Base-by-base conservation (phyloP, 1,139 yeast genomes). In the Candida freyschussii region DNA sequence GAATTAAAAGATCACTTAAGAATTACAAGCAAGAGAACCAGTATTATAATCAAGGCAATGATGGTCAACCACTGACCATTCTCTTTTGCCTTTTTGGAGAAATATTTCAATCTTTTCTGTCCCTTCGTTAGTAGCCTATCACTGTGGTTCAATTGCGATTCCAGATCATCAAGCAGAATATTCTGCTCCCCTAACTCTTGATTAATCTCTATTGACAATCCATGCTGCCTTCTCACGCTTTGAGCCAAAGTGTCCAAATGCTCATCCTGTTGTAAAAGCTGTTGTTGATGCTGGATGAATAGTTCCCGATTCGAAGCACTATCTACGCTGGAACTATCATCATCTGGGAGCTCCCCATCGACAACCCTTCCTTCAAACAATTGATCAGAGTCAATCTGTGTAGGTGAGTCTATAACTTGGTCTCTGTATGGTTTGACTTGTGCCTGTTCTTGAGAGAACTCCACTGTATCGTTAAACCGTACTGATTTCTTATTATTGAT, bases 1-100 rank as follows among this genome's bases (percentile, higher is more conserved):
- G n/a, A n/a, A n/a, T n/a, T n/a, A n/a, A n/a, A n/a, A n/a, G n/a
- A 3, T 39, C 28, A 79, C 50, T 75, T 79, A 42, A 79, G 61
- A 11, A 80, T 74, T 14, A 76, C 72, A 36, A 80, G 59, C 33
- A 80, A 59, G 35, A 78, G 56, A 15, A 80, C 66, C 43, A 80
- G 60, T 26, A 78, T 73, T 16, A 79, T 59, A 6, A 81, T 65
- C 39, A 85, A 60, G 7, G 75, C 68, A n/a, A 75, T 59, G 21
- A 84, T 84, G 0, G 89, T 79, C 26, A 77, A 65, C 63, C 84
- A 64, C 32, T 84, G 79, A 2, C 91, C 89, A 49, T 82, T 77
- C 50, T 81, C 85, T 36, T 69, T 68, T 13, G 79, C 72, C 46
- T 65, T 70, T 12, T 67, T 60, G 32, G 79, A 65, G 48, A 84